Percentiles rank a stretch among this genome's conserved stretches.
These are phyloP conservation scores for Albugo laibachii DNA, from an alignment of 352 stramenopile species.

Conservation along the genomic window DNA sequence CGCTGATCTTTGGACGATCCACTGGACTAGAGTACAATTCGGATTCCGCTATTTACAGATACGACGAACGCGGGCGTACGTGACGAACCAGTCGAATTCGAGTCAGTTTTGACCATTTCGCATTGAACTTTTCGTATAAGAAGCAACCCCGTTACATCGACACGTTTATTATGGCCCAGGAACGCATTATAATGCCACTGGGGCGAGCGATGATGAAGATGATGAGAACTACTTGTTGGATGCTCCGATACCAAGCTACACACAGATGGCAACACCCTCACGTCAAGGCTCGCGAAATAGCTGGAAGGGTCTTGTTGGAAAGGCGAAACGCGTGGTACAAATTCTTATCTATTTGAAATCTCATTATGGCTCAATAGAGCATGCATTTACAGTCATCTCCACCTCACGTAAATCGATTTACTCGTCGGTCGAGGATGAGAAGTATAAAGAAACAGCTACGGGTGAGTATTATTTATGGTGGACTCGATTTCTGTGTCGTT, in stretches of 20 bases:
- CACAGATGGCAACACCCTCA: constrained; percentile 5
- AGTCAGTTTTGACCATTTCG: neutral
- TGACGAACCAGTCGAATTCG: neutral
- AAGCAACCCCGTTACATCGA: constrained; percentile 16
- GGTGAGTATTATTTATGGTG: neutral
- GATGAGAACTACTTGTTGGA: constrained; percentile 23
- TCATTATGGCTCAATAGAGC: constrained; percentile 2
- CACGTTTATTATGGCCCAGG: constrained; percentile 32
- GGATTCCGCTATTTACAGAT: constrained; percentile 56
- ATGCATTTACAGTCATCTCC: constrained; percentile 14
- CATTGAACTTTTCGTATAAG: neutral
- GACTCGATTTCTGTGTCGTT: neutral
- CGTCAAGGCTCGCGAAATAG: constrained; percentile 27
- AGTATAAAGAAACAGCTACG: constrained; percentile 69
- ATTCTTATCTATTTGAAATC: neutral
- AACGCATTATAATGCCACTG: constrained; percentile 25
- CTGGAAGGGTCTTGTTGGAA: constrained; percentile 37
- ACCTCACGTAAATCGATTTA: constrained; percentile 47
- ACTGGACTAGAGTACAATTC: constrained; percentile 69
- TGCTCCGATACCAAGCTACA: constrained; percentile 21
- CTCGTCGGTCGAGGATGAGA: constrained; percentile 55
- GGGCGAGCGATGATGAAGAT: constrained; percentile 19
- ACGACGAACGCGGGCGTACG: constrained; percentile 10
- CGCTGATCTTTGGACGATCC: neutral
- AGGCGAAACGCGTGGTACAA: constrained; percentile 6